Evolutionary conservation across 2,329 filamentous ascomycete species (phyloP).

Genomic region (Cercospora nicotianae): DNA sequence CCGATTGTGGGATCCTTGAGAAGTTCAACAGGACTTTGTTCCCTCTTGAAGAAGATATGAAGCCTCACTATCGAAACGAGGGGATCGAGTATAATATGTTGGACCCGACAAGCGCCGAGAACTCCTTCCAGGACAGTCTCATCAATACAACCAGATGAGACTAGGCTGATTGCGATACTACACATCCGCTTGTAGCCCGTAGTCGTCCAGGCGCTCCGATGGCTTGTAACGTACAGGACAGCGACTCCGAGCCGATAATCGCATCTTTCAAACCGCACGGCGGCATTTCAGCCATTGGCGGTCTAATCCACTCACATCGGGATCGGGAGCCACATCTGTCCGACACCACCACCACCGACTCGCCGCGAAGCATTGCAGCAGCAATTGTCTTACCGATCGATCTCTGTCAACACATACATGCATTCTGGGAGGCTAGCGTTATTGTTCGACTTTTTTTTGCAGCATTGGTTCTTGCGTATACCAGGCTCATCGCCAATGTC

Average conservation of each 20-base stretch:
- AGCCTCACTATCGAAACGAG: constrained; percentile 31
- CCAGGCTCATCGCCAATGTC: constrained; percentile 33
- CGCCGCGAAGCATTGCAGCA: not conserved
- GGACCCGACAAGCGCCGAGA: constrained; percentile 25
- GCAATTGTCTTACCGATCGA: not conserved
- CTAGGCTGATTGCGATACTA: not conserved
- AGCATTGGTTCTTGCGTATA: constrained; percentile 33
- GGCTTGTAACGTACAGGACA: not conserved
- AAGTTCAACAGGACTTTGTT: constrained; percentile 48
- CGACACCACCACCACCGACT: not conserved
- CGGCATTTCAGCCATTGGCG: not conserved
- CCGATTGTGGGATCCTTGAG: constrained; percentile 72
- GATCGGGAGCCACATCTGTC: not conserved
- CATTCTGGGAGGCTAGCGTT: constrained; percentile 7
- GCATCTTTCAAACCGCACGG: too few species aligned
- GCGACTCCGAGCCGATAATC: too few species aligned
- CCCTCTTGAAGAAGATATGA: constrained; percentile 19
- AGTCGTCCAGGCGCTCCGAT: not conserved
- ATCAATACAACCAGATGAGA: not conserved
- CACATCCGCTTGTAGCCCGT: not conserved
- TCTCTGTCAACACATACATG: not conserved
- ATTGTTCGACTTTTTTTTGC: constrained; percentile 10
- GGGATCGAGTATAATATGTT: constrained; percentile 19
- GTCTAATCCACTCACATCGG: not conserved
- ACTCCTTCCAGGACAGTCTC: constrained; percentile 26